Evolutionary conservation across 2,329 filamentous ascomycete species (phyloP), one percentile per base, ranked within the genome.

Genomic region (Talaromyces albobiverticillius): DNA sequence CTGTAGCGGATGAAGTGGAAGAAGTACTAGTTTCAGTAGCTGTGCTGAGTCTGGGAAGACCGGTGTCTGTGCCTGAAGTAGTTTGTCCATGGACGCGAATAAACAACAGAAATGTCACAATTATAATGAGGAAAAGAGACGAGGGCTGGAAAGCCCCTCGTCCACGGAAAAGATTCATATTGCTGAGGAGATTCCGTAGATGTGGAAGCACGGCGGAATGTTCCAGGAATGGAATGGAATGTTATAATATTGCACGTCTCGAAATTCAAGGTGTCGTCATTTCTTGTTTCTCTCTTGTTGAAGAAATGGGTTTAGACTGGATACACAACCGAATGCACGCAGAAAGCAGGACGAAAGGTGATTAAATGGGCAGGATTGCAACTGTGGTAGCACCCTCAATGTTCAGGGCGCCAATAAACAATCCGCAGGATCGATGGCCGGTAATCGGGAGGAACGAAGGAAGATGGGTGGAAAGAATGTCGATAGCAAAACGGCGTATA

Each of bases 1-100:
- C 60, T 69, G 71, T 2, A 16, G 47, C 1, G 41, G 47, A 42
- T 8, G 47, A 29, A 23, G 43, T 40, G n/a, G n/a, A n/a, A n/a
- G n/a, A n/a, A n/a, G n/a, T n/a, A n/a, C n/a, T n/a, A 16, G 41
- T 52, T 10, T 36, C 22, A 22, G 50, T 52, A 4, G 22, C 42
- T 22, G 40, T 47, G 20, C 51, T 46, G 25, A 55, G 18, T 51
- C 42, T 46, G 16, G 53, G 53, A 11, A 55, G 42, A 34, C 48
- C 53, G 36, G 52, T 53, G 22, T 48, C 51, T 32, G 43, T 46
- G n/a, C 32, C 22, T 45, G 36, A n/a, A 6, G 46, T 20, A 29
- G 41, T 42, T n/a, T 29, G 38, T 46, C 42, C 53, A 51, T 51
- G 43, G 25, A 51, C 48, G n/a, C 41, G 42, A 14, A 34, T 22